Evolutionary conservation across 257 asterid species (phyloP).

Genomic region (Solanum bukasovii): DNA sequence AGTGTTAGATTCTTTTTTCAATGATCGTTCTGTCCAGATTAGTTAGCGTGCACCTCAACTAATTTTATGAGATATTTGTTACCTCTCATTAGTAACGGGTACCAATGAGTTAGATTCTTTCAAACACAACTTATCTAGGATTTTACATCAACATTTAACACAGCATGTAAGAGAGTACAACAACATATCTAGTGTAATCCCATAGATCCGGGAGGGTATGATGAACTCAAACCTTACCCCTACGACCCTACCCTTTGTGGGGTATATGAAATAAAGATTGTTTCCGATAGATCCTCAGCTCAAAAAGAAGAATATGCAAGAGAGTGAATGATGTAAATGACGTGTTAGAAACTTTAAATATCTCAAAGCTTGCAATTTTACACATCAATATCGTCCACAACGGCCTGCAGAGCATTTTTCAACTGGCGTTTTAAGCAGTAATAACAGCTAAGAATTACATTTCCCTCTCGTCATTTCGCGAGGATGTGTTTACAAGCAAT

Average conservation of each 20-base stretch:
- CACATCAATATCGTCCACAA: not conserved
- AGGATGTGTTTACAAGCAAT: not conserved
- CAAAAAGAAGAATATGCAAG: not conserved
- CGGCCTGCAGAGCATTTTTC: not conserved
- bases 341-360: not conserved
- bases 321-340: not conserved
- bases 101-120: no score
- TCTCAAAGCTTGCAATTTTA: not conserved
- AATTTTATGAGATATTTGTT: no score
- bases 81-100: no score
- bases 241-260: not conserved
- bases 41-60: not conserved
- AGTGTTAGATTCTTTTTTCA: not conserved
- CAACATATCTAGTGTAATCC: not conserved
- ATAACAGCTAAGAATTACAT: not conserved
- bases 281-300: fast-evolving
- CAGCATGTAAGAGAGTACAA: not conserved
- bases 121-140: not conserved
- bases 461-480: not conserved
- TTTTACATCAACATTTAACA: no score
- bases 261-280: fast-evolving
- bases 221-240: not conserved
- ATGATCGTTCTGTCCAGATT: not conserved
- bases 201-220: no score
- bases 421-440: not conserved